A percentile compares a stretch with the other conserved stretches of the same genome.
Conservation (phyloP, 495 filamentous ascomycete genomes). For the Talaromyces ruber region DNA sequence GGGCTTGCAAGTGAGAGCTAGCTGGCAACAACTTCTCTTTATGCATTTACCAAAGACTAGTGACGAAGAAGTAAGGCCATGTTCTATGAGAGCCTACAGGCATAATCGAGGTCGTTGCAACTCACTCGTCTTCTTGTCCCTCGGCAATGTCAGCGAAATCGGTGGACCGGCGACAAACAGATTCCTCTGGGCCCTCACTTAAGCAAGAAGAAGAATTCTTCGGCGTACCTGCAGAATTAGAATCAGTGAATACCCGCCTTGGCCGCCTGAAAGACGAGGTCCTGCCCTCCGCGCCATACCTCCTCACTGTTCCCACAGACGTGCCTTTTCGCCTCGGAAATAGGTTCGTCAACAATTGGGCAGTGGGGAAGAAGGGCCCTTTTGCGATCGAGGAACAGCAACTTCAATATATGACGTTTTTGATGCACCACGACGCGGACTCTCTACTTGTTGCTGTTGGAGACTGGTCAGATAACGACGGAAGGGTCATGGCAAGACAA, state of each 20-base stretch:
- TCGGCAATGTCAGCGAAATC: conserved; percentile 39
- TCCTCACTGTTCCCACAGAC: conserved; percentile 39
- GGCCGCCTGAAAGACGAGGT: conserved; percentile 36
- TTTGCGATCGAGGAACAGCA: conserved; percentile 40
- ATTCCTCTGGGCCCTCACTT: conserved; percentile 15
- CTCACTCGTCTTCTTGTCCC: not conserved
- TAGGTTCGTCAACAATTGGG: conserved; percentile 39
- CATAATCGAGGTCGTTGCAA: not conserved
- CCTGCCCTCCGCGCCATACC: conserved; percentile 39
- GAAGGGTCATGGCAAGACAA: conserved; percentile 35
- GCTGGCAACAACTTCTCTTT: not conserved
- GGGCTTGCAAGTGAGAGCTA: not conserved
- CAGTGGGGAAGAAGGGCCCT: conserved; percentile 36
- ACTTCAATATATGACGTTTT: conserved; percentile 47
- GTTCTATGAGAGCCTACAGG: not conserved
- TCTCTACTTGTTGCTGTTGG: conserved; percentile 39
- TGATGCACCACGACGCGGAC: conserved; percentile 38
- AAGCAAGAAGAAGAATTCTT: conserved; percentile 17
- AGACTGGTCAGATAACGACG: conserved; percentile 44
- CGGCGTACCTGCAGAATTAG: conserved; percentile 21
- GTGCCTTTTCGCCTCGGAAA: conserved; percentile 30
- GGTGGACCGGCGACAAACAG: conserved; percentile 5
- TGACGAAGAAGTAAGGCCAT: conserved; percentile 4
- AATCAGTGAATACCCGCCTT: conserved; percentile 30
- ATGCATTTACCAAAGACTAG: conserved; percentile 1